Evolutionary conservation across 2,329 filamentous ascomycete species (phyloP).

Genomic region (Apiospora aurea): DNA sequence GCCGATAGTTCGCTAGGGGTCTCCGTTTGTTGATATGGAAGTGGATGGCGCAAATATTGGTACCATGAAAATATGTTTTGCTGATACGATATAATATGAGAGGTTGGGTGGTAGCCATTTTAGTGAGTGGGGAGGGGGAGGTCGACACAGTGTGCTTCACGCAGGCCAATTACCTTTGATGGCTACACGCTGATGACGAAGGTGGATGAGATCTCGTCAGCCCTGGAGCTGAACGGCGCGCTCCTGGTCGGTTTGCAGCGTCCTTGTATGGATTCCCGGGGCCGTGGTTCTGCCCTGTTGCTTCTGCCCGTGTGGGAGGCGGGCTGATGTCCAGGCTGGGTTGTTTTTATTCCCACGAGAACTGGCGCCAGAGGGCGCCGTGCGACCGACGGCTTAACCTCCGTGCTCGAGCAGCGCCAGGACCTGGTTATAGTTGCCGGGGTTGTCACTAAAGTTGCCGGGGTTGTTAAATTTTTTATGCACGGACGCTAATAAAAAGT

Average conservation of each 20-base stretch:
- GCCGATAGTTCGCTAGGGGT: background rate
- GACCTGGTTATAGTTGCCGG: too few species aligned
- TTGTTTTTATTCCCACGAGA: background rate
- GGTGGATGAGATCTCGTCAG: background rate
- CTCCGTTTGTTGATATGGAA: background rate
- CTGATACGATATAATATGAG: constrained; percentile 1
- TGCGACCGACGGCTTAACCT: constrained; percentile 14
- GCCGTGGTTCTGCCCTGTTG: constrained; percentile 9
- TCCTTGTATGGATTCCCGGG: constrained; percentile 4
- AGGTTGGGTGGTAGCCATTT: constrained; percentile 11
- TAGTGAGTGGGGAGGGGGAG: background rate
- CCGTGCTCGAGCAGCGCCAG: background rate
- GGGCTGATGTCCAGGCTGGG: background rate
- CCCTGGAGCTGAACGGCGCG: constrained; percentile 5
- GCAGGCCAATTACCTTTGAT: background rate
- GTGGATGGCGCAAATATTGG: constrained; percentile 2
- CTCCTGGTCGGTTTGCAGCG: background rate
- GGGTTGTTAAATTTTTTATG: too few species aligned
- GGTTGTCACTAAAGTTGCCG: too few species aligned
- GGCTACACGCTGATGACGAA: background rate
- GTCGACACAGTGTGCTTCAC: constrained; percentile 1
- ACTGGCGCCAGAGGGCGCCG: background rate
- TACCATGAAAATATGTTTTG: background rate
- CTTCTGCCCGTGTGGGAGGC: background rate
- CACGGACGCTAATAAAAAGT: too few species aligned